phyloP scores from a whole-genome alignment of 2,329 filamentous ascomycete genomes.

The Volutella citrinella region DNA sequence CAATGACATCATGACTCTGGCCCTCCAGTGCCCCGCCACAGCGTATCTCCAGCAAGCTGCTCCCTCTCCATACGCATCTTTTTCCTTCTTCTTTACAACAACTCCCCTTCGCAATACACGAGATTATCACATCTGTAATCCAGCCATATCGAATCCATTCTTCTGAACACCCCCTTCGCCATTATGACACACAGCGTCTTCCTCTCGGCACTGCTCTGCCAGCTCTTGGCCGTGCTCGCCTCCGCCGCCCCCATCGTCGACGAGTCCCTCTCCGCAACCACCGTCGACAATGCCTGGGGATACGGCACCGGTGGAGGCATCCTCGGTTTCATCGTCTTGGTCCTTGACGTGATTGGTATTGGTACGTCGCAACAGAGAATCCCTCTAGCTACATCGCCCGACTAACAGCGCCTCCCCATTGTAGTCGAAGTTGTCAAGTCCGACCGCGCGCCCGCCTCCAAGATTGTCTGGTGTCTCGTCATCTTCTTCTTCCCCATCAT shows the following conservation, averaged over 20 bases:
- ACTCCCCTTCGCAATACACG: too few relatives aligned
- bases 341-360: slow-evolving; percentile 62
- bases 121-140: too few relatives aligned
- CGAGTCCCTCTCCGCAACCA: background rate
- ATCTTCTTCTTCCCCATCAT: slow-evolving; percentile 64
- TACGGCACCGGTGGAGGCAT: slow-evolving; percentile 62
- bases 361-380: slow-evolving; percentile 43
- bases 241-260: slow-evolving; percentile 1
- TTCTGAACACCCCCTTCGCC: too few relatives aligned
- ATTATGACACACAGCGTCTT: too few relatives aligned
- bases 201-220: background rate
- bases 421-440: slow-evolving; percentile 65
- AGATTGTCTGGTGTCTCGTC: slow-evolving; percentile 60
- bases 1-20: too few relatives aligned
- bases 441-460: slow-evolving; percentile 53
- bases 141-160: too few relatives aligned
- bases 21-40: too few relatives aligned
- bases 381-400: slow-evolving; percentile 8
- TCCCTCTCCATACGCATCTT: too few relatives aligned
- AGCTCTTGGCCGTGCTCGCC: slow-evolving; percentile 2
- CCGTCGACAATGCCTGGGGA: slow-evolving; percentile 37
- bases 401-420: slow-evolving; percentile 1
- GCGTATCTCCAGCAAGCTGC: too few relatives aligned
- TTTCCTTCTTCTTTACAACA: too few relatives aligned
- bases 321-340: slow-evolving; percentile 57